A percentile compares a stretch with the other conserved stretches of the same genome.
Evolutionary conservation across 2,329 filamentous ascomycete genomes (phyloP).

Genomic region (Ustulina deusta): DNA sequence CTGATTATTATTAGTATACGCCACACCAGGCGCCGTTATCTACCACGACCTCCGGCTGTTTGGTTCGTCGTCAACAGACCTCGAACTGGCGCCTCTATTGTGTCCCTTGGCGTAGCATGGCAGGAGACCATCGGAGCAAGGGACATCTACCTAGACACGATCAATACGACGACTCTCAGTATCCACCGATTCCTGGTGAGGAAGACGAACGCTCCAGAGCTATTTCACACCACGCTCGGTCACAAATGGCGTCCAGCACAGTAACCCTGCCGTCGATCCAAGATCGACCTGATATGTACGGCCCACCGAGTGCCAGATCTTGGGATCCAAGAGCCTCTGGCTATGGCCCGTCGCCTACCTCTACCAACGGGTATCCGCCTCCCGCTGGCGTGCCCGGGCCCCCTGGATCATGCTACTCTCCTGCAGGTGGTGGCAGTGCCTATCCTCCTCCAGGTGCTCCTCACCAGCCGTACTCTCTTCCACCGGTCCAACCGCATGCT

Average conservation of each 20-base stretch:
- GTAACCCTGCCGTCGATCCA: conserved; percentile 65
- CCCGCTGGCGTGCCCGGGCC: conserved; percentile 41
- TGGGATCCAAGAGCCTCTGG: conserved; percentile 53
- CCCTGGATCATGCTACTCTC: conserved; percentile 45
- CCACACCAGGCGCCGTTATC: conserved; percentile 20
- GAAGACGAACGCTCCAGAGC: conserved; percentile 56
- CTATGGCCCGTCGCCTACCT: conserved; percentile 58
- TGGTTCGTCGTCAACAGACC: conserved; percentile 43
- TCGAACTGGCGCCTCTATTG: conserved; percentile 49
- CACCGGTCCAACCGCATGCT: conserved; percentile 52
- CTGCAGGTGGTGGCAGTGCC: conserved; percentile 39
- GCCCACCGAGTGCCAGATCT: conserved; percentile 40
- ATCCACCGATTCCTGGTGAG: conserved; percentile 57
- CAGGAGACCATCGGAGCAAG: conserved; percentile 53
- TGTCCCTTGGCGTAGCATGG: conserved; percentile 53
- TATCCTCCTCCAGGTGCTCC: conserved; percentile 45
- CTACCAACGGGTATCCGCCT: conserved; percentile 61
- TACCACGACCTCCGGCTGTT: conserved; percentile 34
- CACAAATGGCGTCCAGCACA: conserved; percentile 57
- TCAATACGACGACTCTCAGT: conserved; percentile 56
- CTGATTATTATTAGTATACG: conserved; percentile 16
- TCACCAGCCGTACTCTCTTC: conserved; percentile 43
- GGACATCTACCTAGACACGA: conserved; percentile 52
- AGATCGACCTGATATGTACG: conserved; percentile 55
- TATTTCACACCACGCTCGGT: conserved; percentile 48